Base-by-base conservation (phyloP, 2,329 filamentous ascomycete genomes). In the Beauveria brongniartii region DNA sequence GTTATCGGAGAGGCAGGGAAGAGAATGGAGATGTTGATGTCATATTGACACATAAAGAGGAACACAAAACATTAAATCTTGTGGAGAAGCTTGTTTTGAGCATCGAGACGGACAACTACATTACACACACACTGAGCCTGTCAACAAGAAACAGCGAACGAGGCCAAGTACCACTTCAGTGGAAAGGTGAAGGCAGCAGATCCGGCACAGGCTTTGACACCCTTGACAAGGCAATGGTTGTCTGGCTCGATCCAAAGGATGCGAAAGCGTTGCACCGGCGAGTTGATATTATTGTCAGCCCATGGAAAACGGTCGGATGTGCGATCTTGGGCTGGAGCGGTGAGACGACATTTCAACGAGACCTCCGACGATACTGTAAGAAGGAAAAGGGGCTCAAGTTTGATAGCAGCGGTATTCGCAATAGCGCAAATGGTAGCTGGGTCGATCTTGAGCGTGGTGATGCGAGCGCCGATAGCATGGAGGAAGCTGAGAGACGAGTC, bases 201-300 rank as follows among this genome's bases (percentile, higher is more conserved):
- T 63, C 58, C 14, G 81, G 81, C 0, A 76, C 80, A 24, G 90
- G 90, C 0, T 97, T 96, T 66, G 92, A 97, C 70, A 90, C 86
- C 0, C 80, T 97, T 1, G 92, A 97, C 72, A 97, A 97, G 72
- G 92, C 92, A 0, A 77, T 97, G 57, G 89, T 97, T 1, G 91
- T 97, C 0, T 97, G 93, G 93, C 90, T 96, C 70, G 65, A 72
- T 40, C 63, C 67, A 1, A 54, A 53, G 16, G 40, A 63, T 2
- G n/a, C 40, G 5, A 62, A 57, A 30, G 55, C 62, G n/a, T 81
- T 82, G 1, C 93, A 96, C 70, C 84, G 92, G 22, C 82, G 93
- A 51, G 92, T 97, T 1, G 93, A 97, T 70, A 96, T 97, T 62
- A 93, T 97, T 65, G 80, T 97, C 63, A 86, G 85, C 24, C 91